Conservation (phyloP, 2,329 filamentous ascomycete species). For the Drechslerella coelobrocha region DNA sequence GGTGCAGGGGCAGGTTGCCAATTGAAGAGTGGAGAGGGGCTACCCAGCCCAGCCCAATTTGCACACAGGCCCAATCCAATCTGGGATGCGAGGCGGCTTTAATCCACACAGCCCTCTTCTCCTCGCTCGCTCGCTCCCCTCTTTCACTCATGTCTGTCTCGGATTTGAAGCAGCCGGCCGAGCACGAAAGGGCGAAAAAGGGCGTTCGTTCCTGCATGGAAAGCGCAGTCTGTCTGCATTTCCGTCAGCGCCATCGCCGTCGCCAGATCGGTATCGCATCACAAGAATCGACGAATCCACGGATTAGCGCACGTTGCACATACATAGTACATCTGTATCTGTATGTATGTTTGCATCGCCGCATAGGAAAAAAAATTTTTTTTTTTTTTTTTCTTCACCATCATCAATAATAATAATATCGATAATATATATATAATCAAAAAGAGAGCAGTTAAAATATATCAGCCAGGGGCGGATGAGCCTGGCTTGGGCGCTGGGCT, state of each 20-base stretch:
- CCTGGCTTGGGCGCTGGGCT: constrained; percentile 12
- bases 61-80: background rate
- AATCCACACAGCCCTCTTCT: constrained; percentile 18
- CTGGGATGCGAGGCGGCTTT: constrained; percentile 28
- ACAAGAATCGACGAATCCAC: background rate
- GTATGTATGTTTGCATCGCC: background rate
- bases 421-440: too few species aligned
- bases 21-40: too few species aligned
- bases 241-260: constrained; percentile 3
- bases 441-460: background rate
- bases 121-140: background rate
- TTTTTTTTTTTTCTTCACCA: background rate
- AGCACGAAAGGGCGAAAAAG: constrained; percentile 2
- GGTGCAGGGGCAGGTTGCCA: background rate
- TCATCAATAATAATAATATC: background rate
- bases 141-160: constrained; percentile 29
- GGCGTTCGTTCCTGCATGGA: constrained; percentile 43
- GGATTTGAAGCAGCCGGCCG: constrained; percentile 37
- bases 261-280: background rate
- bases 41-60: constrained; percentile 3
- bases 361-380: background rate
- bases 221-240: constrained; percentile 1
- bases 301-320: too few species aligned
- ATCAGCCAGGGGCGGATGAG: background rate
- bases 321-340: too few species aligned